Conservation (phyloP, 2,329 filamentous ascomycete species). For the Dactylonectria estremocensis region DNA sequence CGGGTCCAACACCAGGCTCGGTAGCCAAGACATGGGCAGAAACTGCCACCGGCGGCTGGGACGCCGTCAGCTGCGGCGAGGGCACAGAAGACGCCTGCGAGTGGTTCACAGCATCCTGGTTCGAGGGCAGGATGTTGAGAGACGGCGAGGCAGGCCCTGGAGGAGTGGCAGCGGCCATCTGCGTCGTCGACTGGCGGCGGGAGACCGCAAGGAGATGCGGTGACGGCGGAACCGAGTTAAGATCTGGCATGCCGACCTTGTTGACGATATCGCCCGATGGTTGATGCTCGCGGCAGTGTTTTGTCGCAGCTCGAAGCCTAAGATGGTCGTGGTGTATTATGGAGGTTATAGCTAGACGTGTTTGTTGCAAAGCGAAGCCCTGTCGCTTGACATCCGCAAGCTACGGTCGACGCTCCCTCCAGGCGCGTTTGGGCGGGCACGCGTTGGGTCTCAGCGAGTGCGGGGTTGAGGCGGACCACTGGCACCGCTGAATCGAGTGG, state of each 20-base stretch:
- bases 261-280: not conserved
- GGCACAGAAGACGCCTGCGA: conserved; percentile 52
- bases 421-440: conserved; percentile 34
- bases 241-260: conserved; percentile 64
- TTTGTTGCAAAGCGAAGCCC: not conserved
- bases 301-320: not conserved
- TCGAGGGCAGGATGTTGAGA: conserved; percentile 71
- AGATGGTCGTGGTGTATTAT: not conserved
- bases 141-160: conserved; percentile 58
- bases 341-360: not conserved
- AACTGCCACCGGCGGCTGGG: conserved; percentile 46
- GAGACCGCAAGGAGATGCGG: conserved; percentile 61
- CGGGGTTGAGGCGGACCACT: conserved; percentile 41
- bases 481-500: conserved; percentile 37
- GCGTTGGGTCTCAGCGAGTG: conserved; percentile 33
- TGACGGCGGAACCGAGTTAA: conserved; percentile 69
- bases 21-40: conserved; percentile 49
- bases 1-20: conserved; percentile 65
- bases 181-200: conserved; percentile 61
- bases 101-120: conserved; percentile 66
- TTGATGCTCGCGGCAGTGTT: not conserved
- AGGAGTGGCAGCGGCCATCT: conserved; percentile 60
- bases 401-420: not conserved
- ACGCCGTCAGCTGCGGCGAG: conserved; percentile 49
- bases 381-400: not conserved